Conservation (phyloP, 2,329 filamentous ascomycete species). For the Colletotrichum lupini region DNA sequence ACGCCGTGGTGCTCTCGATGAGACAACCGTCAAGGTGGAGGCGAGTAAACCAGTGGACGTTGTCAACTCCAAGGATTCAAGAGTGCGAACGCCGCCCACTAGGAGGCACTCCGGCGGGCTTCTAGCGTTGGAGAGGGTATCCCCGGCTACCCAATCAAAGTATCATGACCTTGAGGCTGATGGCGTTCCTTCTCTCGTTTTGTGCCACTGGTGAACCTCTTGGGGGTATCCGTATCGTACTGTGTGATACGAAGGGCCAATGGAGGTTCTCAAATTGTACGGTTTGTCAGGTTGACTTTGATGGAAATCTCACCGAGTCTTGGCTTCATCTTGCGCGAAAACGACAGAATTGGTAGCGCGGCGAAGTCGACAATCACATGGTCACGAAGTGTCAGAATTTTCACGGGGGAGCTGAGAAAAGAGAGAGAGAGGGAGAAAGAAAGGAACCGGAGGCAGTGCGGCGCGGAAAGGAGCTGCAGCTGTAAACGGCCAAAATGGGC, state of each 20-base stretch:
- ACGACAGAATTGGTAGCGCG: slow-evolving; percentile 3
- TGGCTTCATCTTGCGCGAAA: not conserved
- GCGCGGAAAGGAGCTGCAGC: not conserved
- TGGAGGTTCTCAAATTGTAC: not conserved
- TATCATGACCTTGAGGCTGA: slow-evolving; percentile 9
- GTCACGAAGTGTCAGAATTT: not conserved
- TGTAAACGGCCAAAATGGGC: slow-evolving; percentile 10
- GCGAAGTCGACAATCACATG: slow-evolving; percentile 1
- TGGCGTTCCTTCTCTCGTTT: not conserved
- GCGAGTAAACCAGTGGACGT: slow-evolving; percentile 16
- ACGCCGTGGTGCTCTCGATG: not conserved
- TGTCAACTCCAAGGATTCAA: not conserved
- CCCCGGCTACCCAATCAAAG: slow-evolving; percentile 20
- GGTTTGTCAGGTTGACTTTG: not conserved
- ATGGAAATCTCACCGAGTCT: slow-evolving; percentile 9
- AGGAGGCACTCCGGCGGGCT: slow-evolving; percentile 6
- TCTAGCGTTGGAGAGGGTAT: slow-evolving; percentile 20
- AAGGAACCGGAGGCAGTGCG: not conserved
- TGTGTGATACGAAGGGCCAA: not conserved
- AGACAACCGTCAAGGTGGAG: slow-evolving; percentile 19
- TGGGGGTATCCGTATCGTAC: not conserved
- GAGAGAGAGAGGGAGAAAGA: not conserved
- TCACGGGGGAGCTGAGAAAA: not conserved
- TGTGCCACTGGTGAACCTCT: slow-evolving; percentile 17
- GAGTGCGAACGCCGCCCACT: not conserved